Conservation (phyloP, 345 rosid genomes). For the Brassica carinata region DNA sequence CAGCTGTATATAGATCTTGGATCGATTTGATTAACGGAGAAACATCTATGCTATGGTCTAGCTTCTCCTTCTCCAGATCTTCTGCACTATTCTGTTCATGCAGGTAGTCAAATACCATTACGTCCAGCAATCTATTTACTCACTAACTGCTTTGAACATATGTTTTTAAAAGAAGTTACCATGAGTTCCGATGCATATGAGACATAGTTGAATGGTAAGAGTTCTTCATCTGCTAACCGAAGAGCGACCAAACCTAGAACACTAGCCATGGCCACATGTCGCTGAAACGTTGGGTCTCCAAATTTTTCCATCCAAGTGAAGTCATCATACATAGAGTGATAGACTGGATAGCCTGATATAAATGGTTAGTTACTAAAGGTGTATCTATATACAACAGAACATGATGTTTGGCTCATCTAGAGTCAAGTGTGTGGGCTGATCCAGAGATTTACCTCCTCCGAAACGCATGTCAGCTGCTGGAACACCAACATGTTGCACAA, state of each 20-base stretch:
- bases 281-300: constrained; percentile 74
- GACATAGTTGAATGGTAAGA: constrained; percentile 71
- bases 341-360: constrained; percentile 69
- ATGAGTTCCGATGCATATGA: constrained; percentile 70
- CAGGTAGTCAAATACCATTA: constrained; percentile 13
- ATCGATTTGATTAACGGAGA: constrained; percentile 61
- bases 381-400: background rate
- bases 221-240: constrained; percentile 71
- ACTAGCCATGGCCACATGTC: constrained; percentile 84
- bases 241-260: constrained; percentile 79
- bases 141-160: background rate
- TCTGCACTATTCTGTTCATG: constrained; percentile 51
- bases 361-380: background rate
- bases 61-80: constrained; percentile 53
- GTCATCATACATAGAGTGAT: constrained; percentile 89
- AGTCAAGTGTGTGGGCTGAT: background rate
- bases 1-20: constrained; percentile 55
- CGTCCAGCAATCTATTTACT: background rate
- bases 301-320: constrained; percentile 79
- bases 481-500: constrained; percentile 79
- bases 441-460: constrained; percentile 55
- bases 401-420: constrained; percentile 15
- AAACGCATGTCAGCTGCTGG: constrained; percentile 62
- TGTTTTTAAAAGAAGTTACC: constrained; percentile 39
- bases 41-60: constrained; percentile 46